Conservation (phyloP, 768 basidiomycete species). For the Calvatia gigantea region DNA sequence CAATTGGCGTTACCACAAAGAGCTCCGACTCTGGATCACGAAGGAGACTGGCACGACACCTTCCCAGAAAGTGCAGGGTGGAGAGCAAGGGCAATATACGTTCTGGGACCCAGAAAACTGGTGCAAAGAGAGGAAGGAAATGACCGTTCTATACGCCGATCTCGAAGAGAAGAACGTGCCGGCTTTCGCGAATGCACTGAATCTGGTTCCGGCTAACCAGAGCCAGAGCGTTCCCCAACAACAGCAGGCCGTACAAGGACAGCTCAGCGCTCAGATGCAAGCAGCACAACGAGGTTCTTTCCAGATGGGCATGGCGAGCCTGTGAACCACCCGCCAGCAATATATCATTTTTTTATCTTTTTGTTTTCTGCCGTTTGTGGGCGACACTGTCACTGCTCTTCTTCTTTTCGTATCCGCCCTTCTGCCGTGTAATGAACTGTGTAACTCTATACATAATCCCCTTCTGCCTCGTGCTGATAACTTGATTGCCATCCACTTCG, state of each 20-base stretch:
- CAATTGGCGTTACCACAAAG: constrained; percentile 97
- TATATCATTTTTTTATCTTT: constrained; percentile 14
- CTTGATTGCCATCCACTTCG: constrained; percentile 12
- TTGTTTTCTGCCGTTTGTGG: constrained; percentile 10
- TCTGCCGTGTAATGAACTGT: constrained; percentile 15
- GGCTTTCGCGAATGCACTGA: constrained; percentile 51
- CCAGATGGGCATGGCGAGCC: constrained; percentile 51
- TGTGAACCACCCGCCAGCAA: constrained; percentile 27
- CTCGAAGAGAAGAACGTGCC: constrained; percentile 70
- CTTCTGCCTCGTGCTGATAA: constrained; percentile 15
- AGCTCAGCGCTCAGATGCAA: constrained; percentile 36
- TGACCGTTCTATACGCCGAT: constrained; percentile 71
- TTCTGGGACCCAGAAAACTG: constrained; percentile 85
- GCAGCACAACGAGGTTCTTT: constrained; percentile 39
- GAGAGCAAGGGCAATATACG: constrained; percentile 87
- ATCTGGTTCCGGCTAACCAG: constrained; percentile 18
- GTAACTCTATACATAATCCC: constrained; percentile 19
- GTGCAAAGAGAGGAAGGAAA: constrained; percentile 74
- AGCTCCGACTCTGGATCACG: constrained; percentile 79
- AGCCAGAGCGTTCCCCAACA: constrained; percentile 4
- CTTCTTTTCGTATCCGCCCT: constrained; percentile 11
- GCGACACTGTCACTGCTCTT: not conserved
- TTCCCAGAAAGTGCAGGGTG: constrained; percentile 72
- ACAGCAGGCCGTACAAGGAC: constrained; percentile 21
- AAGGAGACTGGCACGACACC: constrained; percentile 81